Base-by-base conservation (phyloP, 768 basidiomycete species). In the Phylloporus sp. region DNA sequence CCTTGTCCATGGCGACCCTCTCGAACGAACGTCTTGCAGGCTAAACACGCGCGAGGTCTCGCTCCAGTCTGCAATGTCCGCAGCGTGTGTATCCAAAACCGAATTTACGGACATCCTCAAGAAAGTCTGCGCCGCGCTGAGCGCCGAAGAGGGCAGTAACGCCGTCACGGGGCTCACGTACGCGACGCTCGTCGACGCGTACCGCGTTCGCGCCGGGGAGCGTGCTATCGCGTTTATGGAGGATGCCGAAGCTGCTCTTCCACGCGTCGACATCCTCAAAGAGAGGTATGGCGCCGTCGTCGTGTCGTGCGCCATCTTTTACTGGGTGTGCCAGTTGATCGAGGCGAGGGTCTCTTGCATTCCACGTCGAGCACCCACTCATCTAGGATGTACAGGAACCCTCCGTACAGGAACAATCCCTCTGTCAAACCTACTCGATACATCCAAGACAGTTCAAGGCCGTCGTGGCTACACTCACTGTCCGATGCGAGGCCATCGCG, bases 291-390 rank as follows among this genome's bases (percentile, higher is more conserved):
- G 61, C 17, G 32, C 38, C 0, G 41, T 45, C 28, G 48, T 59
- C 14, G 59, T 72, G 20, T 65, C 56, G 32, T 71, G 68, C 36
- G 69, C 68, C 4, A 56, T 77, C 4, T 79, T 76, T 55, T 71
- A 66, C 42, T 79, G 77, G 77, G 65, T 71, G 3, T 74, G 65
- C 39, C 67, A 67, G 32, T 37, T 67, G 29, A 58, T 69, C 26
- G 69, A 70, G 57, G 76, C 76, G 33, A 37, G n/a, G 42, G 0
- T 38, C 9, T 1, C 9, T 26, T n/a, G 5, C 0, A 24, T 29
- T 20, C 4, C 22, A 6, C 15, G 2, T 31, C 20, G 11, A 8
- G 6, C 1, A 3, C 24, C 3, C 20, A 9, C 15, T 13, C 20
- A 41, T 2, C 32, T 21, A 32, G 9, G 4, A 20, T 13, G 17